phyloP scores from a whole-genome alignment of 177 flowering plant genomes.

The Vitis hybrid region DNA sequence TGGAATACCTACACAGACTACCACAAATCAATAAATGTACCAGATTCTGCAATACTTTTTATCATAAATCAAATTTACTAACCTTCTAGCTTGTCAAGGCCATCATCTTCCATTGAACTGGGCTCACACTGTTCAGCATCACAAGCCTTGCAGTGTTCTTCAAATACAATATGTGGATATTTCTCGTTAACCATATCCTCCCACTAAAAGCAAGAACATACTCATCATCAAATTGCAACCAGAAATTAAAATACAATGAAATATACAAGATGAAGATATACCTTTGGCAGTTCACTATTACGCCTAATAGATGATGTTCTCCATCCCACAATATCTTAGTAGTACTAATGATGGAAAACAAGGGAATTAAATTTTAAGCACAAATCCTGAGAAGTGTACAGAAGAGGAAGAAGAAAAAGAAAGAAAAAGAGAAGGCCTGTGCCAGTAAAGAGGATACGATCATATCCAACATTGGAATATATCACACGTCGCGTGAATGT shows the following conservation, averaged over 20 bases:
- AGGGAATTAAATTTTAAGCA: background rate
- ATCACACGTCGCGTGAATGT: constrained; percentile 75
- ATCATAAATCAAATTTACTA: constrained; percentile 11
- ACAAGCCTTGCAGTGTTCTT: constrained; percentile 69
- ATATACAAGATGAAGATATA: constrained; percentile 24
- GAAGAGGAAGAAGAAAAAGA: background rate
- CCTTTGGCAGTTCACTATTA: constrained; percentile 82
- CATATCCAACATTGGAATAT: constrained; percentile 88
- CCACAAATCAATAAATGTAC: constrained; percentile 1
- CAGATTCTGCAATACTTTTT: background rate
- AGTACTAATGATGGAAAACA: constrained; percentile 34
- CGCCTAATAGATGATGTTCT: constrained; percentile 95
- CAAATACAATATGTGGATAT: constrained; percentile 90
- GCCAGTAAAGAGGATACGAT: constrained; percentile 71
- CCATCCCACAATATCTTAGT: constrained; percentile 98
- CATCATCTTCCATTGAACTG: constrained; percentile 34
- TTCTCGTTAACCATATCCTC: constrained; percentile 70
- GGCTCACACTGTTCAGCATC: constrained; percentile 40
- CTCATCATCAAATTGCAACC: constrained; percentile 6
- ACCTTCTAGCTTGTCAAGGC: constrained; percentile 80
- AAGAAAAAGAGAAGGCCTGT: constrained; percentile 3
- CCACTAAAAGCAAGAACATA: constrained; percentile 54
- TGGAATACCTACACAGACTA: background rate
- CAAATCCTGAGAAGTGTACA: background rate
- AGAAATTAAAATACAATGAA: constrained; percentile 5